Evolutionary conservation across 495 filamentous ascomycete genomes (phyloP), one percentile per base, ranked within the genome.

Genomic region (Xylaria cubensis): DNA sequence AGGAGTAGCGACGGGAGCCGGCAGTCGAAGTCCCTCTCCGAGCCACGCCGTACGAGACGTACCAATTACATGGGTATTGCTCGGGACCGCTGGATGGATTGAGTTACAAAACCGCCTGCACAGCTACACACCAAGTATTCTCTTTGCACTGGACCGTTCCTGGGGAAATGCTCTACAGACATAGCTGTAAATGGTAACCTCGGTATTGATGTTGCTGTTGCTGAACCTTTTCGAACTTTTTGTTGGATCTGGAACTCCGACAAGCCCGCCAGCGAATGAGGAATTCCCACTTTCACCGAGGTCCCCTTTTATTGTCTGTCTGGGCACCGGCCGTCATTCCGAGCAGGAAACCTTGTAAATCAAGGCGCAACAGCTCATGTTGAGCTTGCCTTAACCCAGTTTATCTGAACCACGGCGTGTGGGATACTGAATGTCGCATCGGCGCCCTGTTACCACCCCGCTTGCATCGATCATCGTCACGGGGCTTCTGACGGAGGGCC

Each of bases 381-480:
- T 29, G 7, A 36, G 44, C 4, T 42, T 36, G 32, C 32, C n/a
- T 50, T 21, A 46, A 32, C 29, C n/a, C 26, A 26, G 32, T n/a
- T 26, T 70, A 55, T 70, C 44, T 19, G 41, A 39, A 51, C 26
- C 44, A 24, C 51, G 29, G 55, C 34, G 13, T 3, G 39, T 32
- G 32, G 48, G n/a, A 12, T 58, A 51, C 48, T 36, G 9, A 44
- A 63, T 44, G 44, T 29, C 41, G 68, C 67, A 69, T 69, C 55
- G 12, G 26, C 67, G 67, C 59, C 69, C 26, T 56, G 62, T 29
- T 62, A 34, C 61, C 13, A 39, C 69, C 69, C 59, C 63, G 36
- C 44, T 39, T 62, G 67, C 68, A 51, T 64, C 55, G 55, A 70
- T 63, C 68, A 29, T 56, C 65, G 50, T 32, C 65, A 32, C 42